phyloP scores from a whole-genome alignment of 2,329 filamentous ascomycete genomes.

The Chalaropsis thielavioides region DNA sequence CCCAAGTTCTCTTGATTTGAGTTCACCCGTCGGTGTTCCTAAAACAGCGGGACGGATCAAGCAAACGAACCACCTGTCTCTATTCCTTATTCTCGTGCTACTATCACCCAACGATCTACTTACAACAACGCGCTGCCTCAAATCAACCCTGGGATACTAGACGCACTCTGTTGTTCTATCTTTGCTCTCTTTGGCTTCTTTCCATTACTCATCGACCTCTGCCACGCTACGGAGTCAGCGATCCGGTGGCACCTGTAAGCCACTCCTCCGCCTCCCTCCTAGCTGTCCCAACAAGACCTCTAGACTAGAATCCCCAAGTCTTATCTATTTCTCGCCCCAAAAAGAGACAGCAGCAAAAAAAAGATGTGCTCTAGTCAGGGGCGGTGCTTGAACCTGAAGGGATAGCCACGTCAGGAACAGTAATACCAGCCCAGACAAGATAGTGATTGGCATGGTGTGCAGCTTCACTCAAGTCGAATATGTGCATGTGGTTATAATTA shows the following conservation, averaged over 20 bases:
- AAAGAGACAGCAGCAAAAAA: not conserved
- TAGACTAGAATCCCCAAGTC: not conserved
- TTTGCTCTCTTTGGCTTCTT: not conserved
- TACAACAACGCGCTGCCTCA: not conserved
- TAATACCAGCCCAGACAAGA: not conserved
- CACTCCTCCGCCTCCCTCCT: not conserved
- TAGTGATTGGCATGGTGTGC: not conserved
- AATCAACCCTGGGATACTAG: not conserved
- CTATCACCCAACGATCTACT: not conserved
- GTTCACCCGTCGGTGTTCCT: not conserved
- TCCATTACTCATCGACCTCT: not conserved
- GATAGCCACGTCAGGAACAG: not conserved
- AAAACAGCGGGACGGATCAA: constrained; percentile 4
- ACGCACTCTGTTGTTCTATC: not conserved
- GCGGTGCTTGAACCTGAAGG: not conserved
- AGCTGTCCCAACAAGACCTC: not conserved
- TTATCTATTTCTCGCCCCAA: no score
- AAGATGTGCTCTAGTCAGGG: not conserved
- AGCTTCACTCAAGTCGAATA: not conserved
- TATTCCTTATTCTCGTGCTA: not conserved
- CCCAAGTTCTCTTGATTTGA: not conserved
- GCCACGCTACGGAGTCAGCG: not conserved
- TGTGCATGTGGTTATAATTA: not conserved
- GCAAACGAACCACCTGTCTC: not conserved
- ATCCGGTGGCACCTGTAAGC: not conserved